Conservation (phyloP, 2,329 filamentous ascomycete genomes). For the Colletotrichum sidae region DNA sequence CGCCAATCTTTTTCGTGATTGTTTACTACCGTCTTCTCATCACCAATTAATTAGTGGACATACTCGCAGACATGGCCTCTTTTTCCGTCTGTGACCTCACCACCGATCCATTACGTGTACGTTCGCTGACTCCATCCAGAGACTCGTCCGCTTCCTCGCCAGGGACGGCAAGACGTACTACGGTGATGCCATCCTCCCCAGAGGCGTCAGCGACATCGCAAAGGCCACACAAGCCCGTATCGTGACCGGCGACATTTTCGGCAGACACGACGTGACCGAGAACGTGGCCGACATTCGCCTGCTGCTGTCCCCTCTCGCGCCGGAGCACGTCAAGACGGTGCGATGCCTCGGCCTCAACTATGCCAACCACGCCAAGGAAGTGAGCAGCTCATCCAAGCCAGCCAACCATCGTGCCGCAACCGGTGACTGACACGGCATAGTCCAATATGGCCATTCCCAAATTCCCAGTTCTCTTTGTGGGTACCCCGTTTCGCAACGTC, state of each 20-base stretch:
- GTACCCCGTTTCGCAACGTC: slow-evolving; percentile 39
- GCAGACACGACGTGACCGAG: slow-evolving; percentile 72
- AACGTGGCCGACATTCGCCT: slow-evolving; percentile 65
- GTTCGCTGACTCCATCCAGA: slow-evolving; percentile 54
- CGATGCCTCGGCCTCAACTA: slow-evolving; percentile 80
- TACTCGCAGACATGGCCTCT: slow-evolving; percentile 21
- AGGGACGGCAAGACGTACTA: slow-evolving; percentile 78
- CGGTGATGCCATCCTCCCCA: slow-evolving; percentile 78
- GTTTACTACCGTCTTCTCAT: background rate
- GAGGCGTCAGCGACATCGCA: slow-evolving; percentile 69
- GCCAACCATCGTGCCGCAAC: background rate
- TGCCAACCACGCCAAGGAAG: slow-evolving; percentile 76
- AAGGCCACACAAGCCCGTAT: slow-evolving; percentile 71
- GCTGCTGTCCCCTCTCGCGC: slow-evolving; percentile 73
- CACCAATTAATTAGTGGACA: background rate
- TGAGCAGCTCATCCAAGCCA: slow-evolving; percentile 38
- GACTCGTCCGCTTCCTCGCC: slow-evolving; percentile 79
- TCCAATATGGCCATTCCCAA: slow-evolving; percentile 76
- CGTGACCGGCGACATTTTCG: slow-evolving; percentile 75
- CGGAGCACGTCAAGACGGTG: slow-evolving; percentile 73
- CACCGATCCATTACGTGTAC: background rate
- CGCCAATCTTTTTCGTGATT: too few species aligned
- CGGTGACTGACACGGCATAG: slow-evolving; percentile 42
- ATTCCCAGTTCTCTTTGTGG: slow-evolving; percentile 78
- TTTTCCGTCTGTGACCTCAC: slow-evolving; percentile 56